Conservation (phyloP, 2,329 filamentous ascomycete species). For the Botrytis pseudocinerea region DNA sequence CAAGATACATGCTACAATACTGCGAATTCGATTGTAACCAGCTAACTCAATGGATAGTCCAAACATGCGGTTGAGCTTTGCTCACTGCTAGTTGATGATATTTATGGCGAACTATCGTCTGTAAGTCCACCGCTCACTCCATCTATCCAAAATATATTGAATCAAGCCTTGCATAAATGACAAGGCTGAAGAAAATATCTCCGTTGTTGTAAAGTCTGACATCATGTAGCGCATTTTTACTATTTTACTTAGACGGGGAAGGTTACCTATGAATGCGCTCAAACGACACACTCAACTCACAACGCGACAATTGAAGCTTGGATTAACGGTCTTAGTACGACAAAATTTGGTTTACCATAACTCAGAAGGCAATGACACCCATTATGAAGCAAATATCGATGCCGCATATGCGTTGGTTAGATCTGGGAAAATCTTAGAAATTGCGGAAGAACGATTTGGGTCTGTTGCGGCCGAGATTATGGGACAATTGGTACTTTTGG, state of each 20-base stretch:
- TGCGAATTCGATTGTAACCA: not conserved
- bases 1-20: slow-evolving; percentile 2
- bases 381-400: slow-evolving; percentile 81
- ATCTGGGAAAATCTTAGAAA: slow-evolving; percentile 75
- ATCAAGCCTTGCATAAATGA: slow-evolving; percentile 21
- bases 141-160: not conserved
- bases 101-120: slow-evolving; percentile 87
- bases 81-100: slow-evolving; percentile 82
- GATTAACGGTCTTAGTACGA: slow-evolving; percentile 81
- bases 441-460: slow-evolving; percentile 74
- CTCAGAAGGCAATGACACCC: slow-evolving; percentile 57
- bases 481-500: slow-evolving; percentile 72
- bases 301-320: slow-evolving; percentile 75
- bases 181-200: slow-evolving; percentile 23
- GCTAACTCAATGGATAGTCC: slow-evolving; percentile 47
- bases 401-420: slow-evolving; percentile 82
- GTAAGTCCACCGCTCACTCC: slow-evolving; percentile 55
- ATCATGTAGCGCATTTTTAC: slow-evolving; percentile 74
- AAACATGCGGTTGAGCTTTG: slow-evolving; percentile 85
- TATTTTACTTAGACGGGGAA: slow-evolving; percentile 74
- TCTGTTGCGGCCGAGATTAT: slow-evolving; percentile 72
- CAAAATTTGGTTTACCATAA: slow-evolving; percentile 78
- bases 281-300: slow-evolving; percentile 71
- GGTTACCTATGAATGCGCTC: slow-evolving; percentile 70
- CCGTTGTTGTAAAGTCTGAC: slow-evolving; percentile 33